Evolutionary conservation across 1,284 basidiomycete species (phyloP).

Genomic region (Hypsizygus ulmarius): DNA sequence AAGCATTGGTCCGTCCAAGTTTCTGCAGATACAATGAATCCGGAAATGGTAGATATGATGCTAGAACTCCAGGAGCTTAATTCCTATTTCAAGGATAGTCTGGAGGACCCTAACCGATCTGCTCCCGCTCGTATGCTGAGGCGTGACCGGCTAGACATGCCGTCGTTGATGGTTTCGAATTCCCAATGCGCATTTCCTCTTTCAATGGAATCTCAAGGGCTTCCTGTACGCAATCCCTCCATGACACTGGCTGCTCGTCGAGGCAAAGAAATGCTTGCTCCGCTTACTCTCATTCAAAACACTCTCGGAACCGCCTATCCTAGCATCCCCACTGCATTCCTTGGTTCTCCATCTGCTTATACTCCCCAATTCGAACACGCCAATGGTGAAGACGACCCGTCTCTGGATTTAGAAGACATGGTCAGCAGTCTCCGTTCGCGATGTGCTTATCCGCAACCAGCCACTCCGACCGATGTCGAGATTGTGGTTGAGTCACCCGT

Average conservation of each 20-base stretch:
- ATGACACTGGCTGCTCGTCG: constrained; percentile 49
- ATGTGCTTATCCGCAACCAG: constrained; percentile 31
- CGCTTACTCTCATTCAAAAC: constrained; percentile 36
- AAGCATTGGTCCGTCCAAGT: constrained; percentile 37
- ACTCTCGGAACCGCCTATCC: constrained; percentile 44
- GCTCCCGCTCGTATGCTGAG: constrained; percentile 15
- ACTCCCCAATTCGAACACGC: constrained; percentile 39
- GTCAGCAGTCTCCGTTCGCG: constrained; percentile 45
- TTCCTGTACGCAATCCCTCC: constrained; percentile 20
- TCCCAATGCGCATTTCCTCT: constrained; percentile 46
- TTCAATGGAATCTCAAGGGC: constrained; percentile 40
- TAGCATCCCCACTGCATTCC: constrained; percentile 60
- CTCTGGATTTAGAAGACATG: constrained; percentile 54
- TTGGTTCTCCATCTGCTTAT: constrained; percentile 50
- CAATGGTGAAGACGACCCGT: constrained; percentile 24
- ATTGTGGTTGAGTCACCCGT: constrained; percentile 8
- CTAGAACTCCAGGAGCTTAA: constrained; percentile 38
- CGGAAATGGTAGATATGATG: constrained; percentile 42
- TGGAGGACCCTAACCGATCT: constrained; percentile 19
- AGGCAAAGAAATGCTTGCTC: constrained; percentile 45
- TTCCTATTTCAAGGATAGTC: constrained; percentile 35
- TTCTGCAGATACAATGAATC: constrained; percentile 34
- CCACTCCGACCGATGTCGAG: constrained; percentile 15
- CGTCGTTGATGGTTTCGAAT: constrained; percentile 52
- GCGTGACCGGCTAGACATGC: constrained; percentile 29